phyloP scores from a whole-genome alignment of 371 early-diverging fungal species.

The Phascolomyces articulosus region DNA sequence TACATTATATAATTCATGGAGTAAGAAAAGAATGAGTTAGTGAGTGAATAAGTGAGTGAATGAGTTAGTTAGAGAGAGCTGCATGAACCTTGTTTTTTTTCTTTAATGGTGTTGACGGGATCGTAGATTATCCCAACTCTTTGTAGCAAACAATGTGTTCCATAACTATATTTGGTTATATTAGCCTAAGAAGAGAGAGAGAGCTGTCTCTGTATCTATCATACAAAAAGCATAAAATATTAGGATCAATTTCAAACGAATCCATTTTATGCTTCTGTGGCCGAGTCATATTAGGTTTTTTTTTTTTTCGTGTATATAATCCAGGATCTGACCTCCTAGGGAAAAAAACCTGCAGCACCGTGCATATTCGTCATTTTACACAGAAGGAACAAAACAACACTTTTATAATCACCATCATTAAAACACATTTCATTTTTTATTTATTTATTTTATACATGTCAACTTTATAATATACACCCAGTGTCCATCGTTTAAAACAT shows the following conservation, averaged over 20 bases:
- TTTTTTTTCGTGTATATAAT: too few species aligned
- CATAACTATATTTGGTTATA: constrained; percentile 46
- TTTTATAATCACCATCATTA: neutral
- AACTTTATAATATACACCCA: too few species aligned
- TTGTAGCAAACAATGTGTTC: constrained; percentile 32
- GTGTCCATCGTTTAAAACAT: too few species aligned
- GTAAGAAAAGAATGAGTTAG: too few species aligned
- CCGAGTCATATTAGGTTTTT: constrained; percentile 8
- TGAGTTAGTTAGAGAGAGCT: too few species aligned
- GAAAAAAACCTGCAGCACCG: constrained; percentile 6
- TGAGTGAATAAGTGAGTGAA: too few species aligned
- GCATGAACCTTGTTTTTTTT: constrained; percentile 21
- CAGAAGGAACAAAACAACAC: neutral
- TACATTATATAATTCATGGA: too few species aligned
- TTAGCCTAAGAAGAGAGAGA: constrained; percentile 28
- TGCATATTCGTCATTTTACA: constrained; percentile 15
- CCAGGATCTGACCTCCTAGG: constrained; percentile 13
- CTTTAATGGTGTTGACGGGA: constrained; percentile 15
- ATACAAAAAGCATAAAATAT: constrained; percentile 15
- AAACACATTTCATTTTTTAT: neutral
- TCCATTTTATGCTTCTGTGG: constrained; percentile 21
- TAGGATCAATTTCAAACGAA: constrained; percentile 48
- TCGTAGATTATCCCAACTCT: constrained; percentile 17
- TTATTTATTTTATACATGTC: neutral
- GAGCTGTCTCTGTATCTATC: constrained; percentile 1